Percentiles rank a stretch among this genome's conserved stretches.
phyloP scores from a whole-genome alignment of 768 basidiomycete species.

The Serendipita sp. region DNA sequence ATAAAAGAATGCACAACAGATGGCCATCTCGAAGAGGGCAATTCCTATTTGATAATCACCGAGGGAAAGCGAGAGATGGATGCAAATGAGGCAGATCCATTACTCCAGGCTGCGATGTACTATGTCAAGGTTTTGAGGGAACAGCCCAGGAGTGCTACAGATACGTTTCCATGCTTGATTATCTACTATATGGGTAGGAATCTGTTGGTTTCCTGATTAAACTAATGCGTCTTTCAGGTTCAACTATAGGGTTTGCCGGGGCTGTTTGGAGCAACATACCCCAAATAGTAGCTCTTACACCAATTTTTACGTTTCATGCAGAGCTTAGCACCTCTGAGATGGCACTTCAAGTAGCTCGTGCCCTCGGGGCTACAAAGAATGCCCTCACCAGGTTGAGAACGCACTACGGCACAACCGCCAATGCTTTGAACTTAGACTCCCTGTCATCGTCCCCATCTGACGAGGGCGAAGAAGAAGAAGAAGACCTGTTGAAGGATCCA shows the following conservation, averaged over 20 bases:
- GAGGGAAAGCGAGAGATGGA: neutral
- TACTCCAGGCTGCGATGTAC: neutral
- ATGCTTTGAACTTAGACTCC: neutral
- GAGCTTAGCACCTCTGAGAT: neutral
- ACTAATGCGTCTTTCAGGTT: too few species aligned
- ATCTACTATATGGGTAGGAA: neutral
- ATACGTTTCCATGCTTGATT: neutral
- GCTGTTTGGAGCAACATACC: too few species aligned
- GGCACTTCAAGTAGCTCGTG: neutral
- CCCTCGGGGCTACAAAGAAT: neutral
- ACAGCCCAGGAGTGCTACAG: neutral
- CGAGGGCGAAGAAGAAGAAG: neutral
- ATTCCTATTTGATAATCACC: neutral
- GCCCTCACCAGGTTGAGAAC: neutral
- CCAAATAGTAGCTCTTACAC: too few species aligned
- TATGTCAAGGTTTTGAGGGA: neutral
- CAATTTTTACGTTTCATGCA: too few species aligned
- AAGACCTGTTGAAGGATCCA: neutral
- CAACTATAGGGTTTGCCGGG: too few species aligned
- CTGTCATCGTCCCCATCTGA: neutral
- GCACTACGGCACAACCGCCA: neutral
- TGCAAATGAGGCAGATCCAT: neutral
- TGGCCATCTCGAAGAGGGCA: neutral
- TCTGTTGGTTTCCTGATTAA: neutral
- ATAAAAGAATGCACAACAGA: neutral